A percentile compares a stretch with the other conserved stretches of the same genome.
phyloP scores from a whole-genome alignment of 352 stramenopile species.

The Blastocystis sp. region DNA sequence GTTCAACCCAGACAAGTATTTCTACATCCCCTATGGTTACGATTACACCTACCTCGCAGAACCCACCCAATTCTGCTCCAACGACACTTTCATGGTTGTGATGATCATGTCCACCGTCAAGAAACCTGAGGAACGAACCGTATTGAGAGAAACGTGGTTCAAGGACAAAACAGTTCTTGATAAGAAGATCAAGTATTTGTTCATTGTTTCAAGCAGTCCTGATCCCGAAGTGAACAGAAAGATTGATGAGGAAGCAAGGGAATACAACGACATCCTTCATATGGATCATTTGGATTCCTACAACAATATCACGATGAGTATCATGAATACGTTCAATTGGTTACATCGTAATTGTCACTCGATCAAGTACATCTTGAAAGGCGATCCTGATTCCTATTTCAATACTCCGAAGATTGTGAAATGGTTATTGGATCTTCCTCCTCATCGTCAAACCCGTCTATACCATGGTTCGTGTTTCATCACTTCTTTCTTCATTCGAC shows the following conservation, averaged over 20 bases:
- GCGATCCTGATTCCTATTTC: conserved; percentile 53
- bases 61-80: conserved; percentile 10
- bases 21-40: conserved; percentile 57
- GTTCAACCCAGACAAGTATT: neutral
- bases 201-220: conserved; percentile 53
- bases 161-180: conserved; percentile 6
- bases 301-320: conserved; percentile 61
- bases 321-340: conserved; percentile 63
- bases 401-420: conserved; percentile 52
- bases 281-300: conserved; percentile 62
- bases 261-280: conserved; percentile 52
- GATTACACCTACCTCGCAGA: conserved; percentile 28
- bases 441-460: conserved; percentile 9
- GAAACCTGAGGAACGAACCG: conserved; percentile 23
- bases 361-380: conserved; percentile 56
- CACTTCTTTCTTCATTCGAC: conserved; percentile 56
- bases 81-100: conserved; percentile 31
- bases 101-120: conserved; percentile 64
- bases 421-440: conserved; percentile 39
- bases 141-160: conserved; percentile 32
- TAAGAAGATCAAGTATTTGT: conserved; percentile 54
- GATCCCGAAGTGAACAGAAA: conserved; percentile 14
- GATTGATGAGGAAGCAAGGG: conserved; percentile 16
- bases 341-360: conserved; percentile 54
- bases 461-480: conserved; percentile 61